A percentile compares a stretch with the other conserved stretches of the same genome.
Evolutionary conservation across 2,329 filamentous ascomycete genomes (phyloP).

Genomic region (Penicillium sclerotigenum): DNA sequence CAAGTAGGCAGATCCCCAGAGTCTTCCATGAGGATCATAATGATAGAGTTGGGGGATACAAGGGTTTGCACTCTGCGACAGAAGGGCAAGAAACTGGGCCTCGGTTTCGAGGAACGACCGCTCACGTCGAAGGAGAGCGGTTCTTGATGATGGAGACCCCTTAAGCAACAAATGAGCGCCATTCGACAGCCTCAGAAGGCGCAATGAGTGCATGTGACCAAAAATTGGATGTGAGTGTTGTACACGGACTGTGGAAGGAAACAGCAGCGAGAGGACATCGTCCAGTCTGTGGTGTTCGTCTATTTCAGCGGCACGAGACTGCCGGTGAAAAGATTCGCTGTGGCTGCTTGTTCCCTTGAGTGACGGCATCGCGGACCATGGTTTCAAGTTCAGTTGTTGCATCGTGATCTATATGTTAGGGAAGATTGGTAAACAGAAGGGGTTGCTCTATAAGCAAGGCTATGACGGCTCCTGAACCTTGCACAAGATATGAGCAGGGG

Average conservation of each 20-base stretch:
- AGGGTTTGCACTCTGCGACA: constrained; percentile 33
- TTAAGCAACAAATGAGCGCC: constrained; percentile 39
- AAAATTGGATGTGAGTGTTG: constrained; percentile 22
- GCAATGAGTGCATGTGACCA: constrained; percentile 38
- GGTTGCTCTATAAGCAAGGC: background rate
- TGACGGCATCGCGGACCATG: constrained; percentile 7
- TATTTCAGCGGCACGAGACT: constrained; percentile 2
- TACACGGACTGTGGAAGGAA: constrained; percentile 31
- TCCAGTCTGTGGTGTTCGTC: constrained; percentile 27
- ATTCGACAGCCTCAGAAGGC: constrained; percentile 39
- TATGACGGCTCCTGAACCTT: background rate
- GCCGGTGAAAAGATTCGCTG: background rate
- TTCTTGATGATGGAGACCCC: constrained; percentile 32
- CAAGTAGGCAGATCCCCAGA: constrained; percentile 35
- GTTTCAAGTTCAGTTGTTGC: constrained; percentile 9
- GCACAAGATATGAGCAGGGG: background rate
- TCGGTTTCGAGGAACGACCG: constrained; percentile 40
- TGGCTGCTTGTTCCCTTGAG: constrained; percentile 2
- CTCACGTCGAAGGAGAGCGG: constrained; percentile 42
- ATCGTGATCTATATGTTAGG: background rate
- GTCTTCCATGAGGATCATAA: constrained; percentile 32
- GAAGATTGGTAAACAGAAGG: background rate
- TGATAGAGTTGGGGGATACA: constrained; percentile 39
- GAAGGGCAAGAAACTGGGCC: constrained; percentile 37
- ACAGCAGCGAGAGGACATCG: constrained; percentile 31